Percentiles rank a stretch among this genome's conserved stretches.
Conservation (phyloP, 1,284 basidiomycete genomes). For the Puccinia coronata region DNA sequence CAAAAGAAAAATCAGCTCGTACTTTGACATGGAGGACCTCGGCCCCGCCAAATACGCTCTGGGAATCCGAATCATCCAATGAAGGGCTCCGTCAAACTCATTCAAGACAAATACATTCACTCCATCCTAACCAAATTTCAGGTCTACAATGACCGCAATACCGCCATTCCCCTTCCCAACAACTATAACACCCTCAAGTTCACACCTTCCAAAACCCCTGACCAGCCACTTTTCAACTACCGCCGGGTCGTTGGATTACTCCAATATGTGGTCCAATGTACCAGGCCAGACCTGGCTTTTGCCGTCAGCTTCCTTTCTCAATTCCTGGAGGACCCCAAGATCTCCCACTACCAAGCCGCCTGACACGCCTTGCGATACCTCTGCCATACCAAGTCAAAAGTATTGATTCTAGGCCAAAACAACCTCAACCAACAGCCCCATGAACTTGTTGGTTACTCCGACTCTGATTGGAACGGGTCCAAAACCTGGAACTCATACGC, state of each 20-base stretch:
- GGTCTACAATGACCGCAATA: background rate
- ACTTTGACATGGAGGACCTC: too few species aligned
- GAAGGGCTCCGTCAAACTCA: background rate
- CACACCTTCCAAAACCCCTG: background rate
- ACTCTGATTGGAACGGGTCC: conserved; percentile 19
- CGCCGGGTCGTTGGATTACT: conserved; percentile 10
- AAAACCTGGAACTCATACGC: too few species aligned
- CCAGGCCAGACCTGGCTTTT: conserved; percentile 18
- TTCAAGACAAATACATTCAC: too few species aligned
- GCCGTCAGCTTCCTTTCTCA: background rate
- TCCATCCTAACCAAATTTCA: background rate
- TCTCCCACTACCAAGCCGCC: background rate
- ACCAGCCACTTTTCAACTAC: background rate
- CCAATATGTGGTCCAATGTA: conserved; percentile 29
- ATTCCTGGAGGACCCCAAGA: conserved; percentile 1
- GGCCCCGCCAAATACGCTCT: conserved; percentile 22
- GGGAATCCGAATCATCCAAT: conserved; percentile 11
- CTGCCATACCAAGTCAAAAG: background rate
- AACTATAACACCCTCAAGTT: background rate
- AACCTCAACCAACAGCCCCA: background rate
- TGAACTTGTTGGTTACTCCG: background rate
- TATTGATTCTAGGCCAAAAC: too few species aligned
- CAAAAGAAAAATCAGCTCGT: background rate
- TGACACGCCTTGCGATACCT: background rate
- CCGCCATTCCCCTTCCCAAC: background rate